Percentiles rank a stretch among this genome's conserved stretches.
phyloP scores from a whole-genome alignment of 176 grass and related monocot species.

The Paspalum vaginatum region DNA sequence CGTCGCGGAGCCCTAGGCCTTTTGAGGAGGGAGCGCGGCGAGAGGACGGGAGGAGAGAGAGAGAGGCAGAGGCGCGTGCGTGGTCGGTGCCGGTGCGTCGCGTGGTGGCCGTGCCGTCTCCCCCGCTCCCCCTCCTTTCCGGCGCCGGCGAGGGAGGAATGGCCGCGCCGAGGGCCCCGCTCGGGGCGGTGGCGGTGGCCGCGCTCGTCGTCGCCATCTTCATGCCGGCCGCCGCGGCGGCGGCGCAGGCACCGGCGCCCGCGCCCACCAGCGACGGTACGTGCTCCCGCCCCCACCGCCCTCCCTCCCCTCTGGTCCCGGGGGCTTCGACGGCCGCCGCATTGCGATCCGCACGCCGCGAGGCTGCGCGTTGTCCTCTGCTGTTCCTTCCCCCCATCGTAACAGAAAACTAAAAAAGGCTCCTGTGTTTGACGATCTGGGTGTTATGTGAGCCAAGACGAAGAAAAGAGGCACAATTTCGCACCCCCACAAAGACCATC shows the following conservation, averaged over 20 bases:
- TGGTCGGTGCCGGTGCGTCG: conserved; percentile 25
- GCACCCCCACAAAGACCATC: background rate
- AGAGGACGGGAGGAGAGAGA: background rate
- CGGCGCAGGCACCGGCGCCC: conserved; percentile 43
- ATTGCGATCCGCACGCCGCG: background rate
- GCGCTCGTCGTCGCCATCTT: conserved; percentile 48
- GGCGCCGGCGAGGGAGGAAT: conserved; percentile 39
- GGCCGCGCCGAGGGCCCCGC: conserved; percentile 25
- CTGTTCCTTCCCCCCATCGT: background rate
- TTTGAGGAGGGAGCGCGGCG: background rate
- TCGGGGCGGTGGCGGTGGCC: conserved; percentile 32
- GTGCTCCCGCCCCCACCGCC: background rate
- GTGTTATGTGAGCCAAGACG: background rate
- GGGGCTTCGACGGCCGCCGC: background rate
- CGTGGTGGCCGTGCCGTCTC: conserved; percentile 18
- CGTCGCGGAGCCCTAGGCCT: conserved; percentile 12
- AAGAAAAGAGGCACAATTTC: background rate
- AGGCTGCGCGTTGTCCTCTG: background rate
- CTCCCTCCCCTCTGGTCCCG: too few species aligned
- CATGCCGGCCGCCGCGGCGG: conserved; percentile 35
- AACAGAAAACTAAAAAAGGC: too few species aligned
- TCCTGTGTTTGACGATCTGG: background rate
- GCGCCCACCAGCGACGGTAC: conserved; percentile 56
- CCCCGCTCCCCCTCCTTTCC: background rate
- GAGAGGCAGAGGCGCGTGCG: background rate